These are phyloP conservation scores for Talaromyces sp. DNA, from an alignment of 2,329 filamentous ascomycete genomes.

Conservation along the genomic window DNA sequence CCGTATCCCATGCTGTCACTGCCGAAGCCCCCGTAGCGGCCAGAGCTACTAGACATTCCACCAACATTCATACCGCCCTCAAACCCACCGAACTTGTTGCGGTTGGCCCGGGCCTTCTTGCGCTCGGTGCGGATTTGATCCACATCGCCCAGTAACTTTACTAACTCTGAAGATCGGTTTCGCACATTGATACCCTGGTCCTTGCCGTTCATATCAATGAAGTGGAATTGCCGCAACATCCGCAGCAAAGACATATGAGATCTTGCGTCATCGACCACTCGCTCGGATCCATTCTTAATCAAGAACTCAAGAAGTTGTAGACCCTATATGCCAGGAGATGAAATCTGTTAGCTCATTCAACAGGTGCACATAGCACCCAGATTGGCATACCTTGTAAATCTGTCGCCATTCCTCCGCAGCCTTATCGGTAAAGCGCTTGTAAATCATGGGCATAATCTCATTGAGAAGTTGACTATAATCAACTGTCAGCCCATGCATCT, in stretches of 20 bases:
- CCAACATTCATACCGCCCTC: conserved; percentile 74
- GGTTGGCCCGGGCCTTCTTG: conserved; percentile 88
- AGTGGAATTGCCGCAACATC: conserved; percentile 99
- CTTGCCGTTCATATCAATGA: conserved; percentile 92
- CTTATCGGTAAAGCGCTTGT: conserved; percentile 98
- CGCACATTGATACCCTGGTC: conserved; percentile 98
- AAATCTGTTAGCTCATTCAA: conserved; percentile 3
- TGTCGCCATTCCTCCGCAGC: conserved; percentile 97
- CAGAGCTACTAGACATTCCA: conserved; percentile 54
- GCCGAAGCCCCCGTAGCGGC: conserved; percentile 87
- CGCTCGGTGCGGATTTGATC: conserved; percentile 59
- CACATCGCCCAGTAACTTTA: conserved; percentile 83
- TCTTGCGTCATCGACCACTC: conserved; percentile 94
- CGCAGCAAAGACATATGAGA: conserved; percentile 93
- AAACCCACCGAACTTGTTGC: conserved; percentile 93
- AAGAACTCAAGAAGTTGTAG: conserved; percentile 95
- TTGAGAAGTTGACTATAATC: conserved; percentile 83
- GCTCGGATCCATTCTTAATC: conserved; percentile 96
- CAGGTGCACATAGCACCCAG: not conserved
- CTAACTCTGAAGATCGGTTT: conserved; percentile 92
- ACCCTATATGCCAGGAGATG: conserved; percentile 45
- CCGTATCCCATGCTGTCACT: conserved; percentile 71
- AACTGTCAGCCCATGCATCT: not conserved
- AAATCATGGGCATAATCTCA: conserved; percentile 99
- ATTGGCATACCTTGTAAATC: conserved; percentile 80